Evolutionary conservation across 352 stramenopile genomes (phyloP).

Genomic region (Pythium sukuiense): DNA sequence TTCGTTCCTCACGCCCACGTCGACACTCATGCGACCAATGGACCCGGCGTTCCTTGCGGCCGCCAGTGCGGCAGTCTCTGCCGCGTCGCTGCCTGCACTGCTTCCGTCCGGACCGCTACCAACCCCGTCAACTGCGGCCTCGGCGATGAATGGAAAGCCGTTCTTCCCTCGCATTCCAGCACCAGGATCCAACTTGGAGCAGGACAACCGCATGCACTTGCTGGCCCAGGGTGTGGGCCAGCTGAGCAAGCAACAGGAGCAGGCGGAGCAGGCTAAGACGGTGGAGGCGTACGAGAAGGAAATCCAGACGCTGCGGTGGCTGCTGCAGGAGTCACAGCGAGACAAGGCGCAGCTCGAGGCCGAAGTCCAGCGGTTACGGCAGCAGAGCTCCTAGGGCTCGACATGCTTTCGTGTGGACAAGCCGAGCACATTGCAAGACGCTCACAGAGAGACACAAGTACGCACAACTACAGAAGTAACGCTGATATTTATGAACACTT

Average conservation of each 20-base stretch:
- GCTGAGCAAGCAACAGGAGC: constrained; percentile 59
- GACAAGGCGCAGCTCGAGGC: constrained; percentile 62
- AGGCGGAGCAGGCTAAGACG: constrained; percentile 25
- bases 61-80: background rate
- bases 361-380: constrained; percentile 68
- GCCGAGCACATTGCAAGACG: background rate
- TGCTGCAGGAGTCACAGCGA: constrained; percentile 72
- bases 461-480: constrained; percentile 4
- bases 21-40: constrained; percentile 39
- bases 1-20: constrained; percentile 38
- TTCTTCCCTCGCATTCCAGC: constrained; percentile 47
- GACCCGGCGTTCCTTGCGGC: constrained; percentile 16
- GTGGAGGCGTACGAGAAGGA: constrained; percentile 69
- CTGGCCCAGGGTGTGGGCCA: constrained; percentile 57
- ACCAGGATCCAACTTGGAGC: constrained; percentile 17
- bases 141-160: constrained; percentile 14
- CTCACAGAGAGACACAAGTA: background rate
- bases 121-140: constrained; percentile 7
- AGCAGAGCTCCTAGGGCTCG: constrained; percentile 31
- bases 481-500: constrained; percentile 11
- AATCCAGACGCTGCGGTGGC: constrained; percentile 57
- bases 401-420: background rate
- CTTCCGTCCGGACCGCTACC: constrained; percentile 36
- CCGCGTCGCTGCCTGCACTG: constrained; percentile 45
- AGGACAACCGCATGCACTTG: constrained; percentile 68